Base-by-base conservation (phyloP, 345 rosid genomes). In the Xanthoceras sorbifolium region DNA sequence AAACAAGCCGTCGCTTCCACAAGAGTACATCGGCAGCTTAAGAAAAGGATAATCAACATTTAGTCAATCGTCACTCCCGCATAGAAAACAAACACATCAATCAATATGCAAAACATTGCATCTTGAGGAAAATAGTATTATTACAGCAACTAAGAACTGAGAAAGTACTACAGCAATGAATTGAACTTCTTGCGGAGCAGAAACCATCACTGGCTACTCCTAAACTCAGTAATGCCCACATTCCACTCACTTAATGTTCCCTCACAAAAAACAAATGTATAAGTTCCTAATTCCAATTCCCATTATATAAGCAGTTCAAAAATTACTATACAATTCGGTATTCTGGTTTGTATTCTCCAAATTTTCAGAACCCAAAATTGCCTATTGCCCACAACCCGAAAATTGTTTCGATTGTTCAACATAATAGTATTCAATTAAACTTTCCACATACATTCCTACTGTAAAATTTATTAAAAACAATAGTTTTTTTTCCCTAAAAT, bases 21-120 rank as follows among this genome's bases (percentile, higher is more conserved):
- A 91, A 77, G 32, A 91, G 88, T 40, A 93, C 79, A 72, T 95
- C 97, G 66, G 94, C 96, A 86, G 86, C 98, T 95, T 68, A 52
- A 28, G 59, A 71, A 64, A 64, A 75, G 25, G 61, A 64, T 44
- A 73, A 25, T 25, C 38, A 48, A 54, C 8, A 72, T 67, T 52
- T 50, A 46, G 36, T 48, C 44, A 32, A 32, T 26, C 34, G 31
- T 50, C 12, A n/a, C n/a, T n/a, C 29, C 55, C 32, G 32, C 5
- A 66, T 23, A 57, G 31, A 28, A 48, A 60, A 29, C 8, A 40
- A 22, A 20, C 15, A 67, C 1, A 32, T 55, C 40, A 5, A 71
- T 20, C n/a, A 18, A 76, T 6, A 67, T 28, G 73, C 22, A 12
- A 44, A 32, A 34, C 25, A 40, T 22, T 14, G 59, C 14, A 52